phyloP scores from a whole-genome alignment of 148 eudicot genomes.

The Rhododendron ovatum region DNA sequence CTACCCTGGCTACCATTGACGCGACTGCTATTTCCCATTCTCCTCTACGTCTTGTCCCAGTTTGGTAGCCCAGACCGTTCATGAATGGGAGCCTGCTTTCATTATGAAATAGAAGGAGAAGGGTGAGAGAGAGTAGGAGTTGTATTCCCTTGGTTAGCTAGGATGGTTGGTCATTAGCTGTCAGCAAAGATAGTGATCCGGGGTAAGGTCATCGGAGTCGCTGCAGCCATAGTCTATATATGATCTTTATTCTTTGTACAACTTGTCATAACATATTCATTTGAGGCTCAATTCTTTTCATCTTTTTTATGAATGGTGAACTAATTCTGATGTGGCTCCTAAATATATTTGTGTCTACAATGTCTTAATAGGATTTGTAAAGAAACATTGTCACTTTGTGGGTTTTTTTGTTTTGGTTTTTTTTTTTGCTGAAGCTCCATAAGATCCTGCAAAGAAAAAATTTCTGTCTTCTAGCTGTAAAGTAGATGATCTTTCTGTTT shows the following conservation, averaged over 20 bases:
- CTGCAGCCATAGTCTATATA: too few species aligned
- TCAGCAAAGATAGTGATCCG: too few species aligned
- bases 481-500: background rate
- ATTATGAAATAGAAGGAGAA: background rate
- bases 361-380: background rate
- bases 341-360: background rate
- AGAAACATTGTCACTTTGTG: background rate
- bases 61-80: too few species aligned
- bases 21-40: too few species aligned
- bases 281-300: background rate
- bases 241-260: background rate
- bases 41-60: too few species aligned
- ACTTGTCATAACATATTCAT: background rate
- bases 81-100: background rate
- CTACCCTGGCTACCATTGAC: too few species aligned
- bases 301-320: background rate
- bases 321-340: background rate
- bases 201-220: too few species aligned
- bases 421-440: background rate
- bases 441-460: background rate
- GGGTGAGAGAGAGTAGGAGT: background rate
- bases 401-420: background rate
- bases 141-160: too few species aligned
- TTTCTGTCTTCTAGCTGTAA: background rate
- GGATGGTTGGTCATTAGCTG: too few species aligned